phyloP scores from a whole-genome alignment of 768 basidiomycete genomes.

The Rhodocollybia butyracea region DNA sequence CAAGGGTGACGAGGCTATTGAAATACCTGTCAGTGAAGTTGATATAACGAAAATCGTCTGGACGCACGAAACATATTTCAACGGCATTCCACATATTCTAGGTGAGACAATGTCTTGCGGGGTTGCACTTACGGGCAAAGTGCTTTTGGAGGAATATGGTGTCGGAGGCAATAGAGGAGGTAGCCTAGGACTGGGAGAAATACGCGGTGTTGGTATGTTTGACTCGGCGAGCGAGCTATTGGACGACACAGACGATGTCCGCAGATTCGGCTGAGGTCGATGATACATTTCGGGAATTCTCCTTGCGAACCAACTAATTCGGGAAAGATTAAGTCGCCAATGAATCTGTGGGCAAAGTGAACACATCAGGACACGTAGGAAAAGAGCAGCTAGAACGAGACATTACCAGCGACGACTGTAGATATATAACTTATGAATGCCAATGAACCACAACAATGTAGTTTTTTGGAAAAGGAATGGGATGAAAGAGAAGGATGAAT shows the following conservation, averaged over 20 bases:
- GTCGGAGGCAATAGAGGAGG: slow-evolving; percentile 52
- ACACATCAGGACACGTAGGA: background rate
- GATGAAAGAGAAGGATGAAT: background rate
- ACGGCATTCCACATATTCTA: slow-evolving; percentile 64
- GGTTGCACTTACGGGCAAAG: slow-evolving; percentile 24
- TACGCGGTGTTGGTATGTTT: slow-evolving; percentile 27
- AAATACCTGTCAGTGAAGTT: slow-evolving; percentile 9
- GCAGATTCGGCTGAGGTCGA: slow-evolving; percentile 52
- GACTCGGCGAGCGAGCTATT: slow-evolving; percentile 28
- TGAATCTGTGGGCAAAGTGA: background rate
- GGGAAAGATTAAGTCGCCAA: slow-evolving; percentile 1
- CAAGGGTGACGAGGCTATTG: slow-evolving; percentile 73
- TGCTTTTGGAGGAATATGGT: slow-evolving; percentile 33
- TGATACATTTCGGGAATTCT: slow-evolving; percentile 46
- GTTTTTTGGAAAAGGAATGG: background rate
- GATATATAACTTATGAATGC: background rate
- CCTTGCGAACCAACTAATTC: background rate
- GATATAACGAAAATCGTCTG: background rate
- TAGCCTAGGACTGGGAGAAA: slow-evolving; percentile 33
- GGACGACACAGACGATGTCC: slow-evolving; percentile 48
- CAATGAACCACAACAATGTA: background rate
- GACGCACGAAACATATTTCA: slow-evolving; percentile 81
- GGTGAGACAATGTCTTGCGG: slow-evolving; percentile 33
- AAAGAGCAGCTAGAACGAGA: background rate
- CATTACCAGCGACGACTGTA: background rate